These are phyloP conservation scores for Mollisiaceae sp. DNA, from an alignment of 2,329 filamentous ascomycete genomes.

Conservation along the genomic window DNA sequence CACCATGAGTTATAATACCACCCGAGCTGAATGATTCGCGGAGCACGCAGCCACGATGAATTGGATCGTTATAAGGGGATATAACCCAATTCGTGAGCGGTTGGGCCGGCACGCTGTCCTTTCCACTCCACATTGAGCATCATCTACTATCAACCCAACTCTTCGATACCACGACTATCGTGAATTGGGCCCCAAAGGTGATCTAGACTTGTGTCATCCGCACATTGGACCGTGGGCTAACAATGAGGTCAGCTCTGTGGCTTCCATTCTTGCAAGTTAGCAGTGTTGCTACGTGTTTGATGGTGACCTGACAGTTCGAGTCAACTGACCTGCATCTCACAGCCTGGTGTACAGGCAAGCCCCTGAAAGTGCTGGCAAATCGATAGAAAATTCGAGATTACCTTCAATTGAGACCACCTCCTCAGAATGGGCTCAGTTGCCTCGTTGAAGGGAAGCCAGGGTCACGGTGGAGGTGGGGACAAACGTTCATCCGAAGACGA, in stretches of 20 bases:
- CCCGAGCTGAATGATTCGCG: not conserved
- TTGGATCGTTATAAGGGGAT: not conserved
- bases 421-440: not conserved
- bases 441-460: not conserved
- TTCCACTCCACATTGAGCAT: not conserved
- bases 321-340: slow-evolving; percentile 3
- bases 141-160: not conserved
- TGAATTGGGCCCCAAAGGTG: slow-evolving; percentile 7
- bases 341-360: not conserved
- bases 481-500: not conserved
- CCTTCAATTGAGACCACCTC: not conserved
- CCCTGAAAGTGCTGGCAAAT: not conserved
- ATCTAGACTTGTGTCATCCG: slow-evolving; percentile 6
- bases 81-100: not conserved
- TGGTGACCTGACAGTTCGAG: not conserved
- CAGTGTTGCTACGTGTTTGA: slow-evolving; percentile 8
- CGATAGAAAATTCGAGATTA: not conserved
- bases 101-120: not conserved
- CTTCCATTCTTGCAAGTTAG: not conserved
- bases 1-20: not conserved
- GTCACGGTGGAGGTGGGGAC: not conserved
- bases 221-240: slow-evolving; percentile 5
- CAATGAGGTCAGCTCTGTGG: not conserved
- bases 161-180: not conserved
- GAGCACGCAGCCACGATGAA: not conserved